Percentiles rank a stretch among this genome's conserved stretches.
phyloP scores from a whole-genome alignment of 345 rosid species.

The Erodium maritimum region DNA sequence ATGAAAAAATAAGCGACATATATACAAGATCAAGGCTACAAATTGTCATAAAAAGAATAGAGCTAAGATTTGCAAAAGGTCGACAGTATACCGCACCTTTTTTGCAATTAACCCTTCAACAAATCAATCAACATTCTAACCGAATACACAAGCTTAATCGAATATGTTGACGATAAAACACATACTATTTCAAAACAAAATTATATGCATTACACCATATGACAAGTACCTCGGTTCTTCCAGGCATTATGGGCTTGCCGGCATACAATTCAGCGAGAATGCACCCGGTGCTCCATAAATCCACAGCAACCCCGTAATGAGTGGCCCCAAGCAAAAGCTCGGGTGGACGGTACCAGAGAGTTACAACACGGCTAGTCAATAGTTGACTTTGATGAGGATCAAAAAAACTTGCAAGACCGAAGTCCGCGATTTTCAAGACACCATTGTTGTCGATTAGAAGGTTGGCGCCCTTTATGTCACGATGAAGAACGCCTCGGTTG shows the following conservation, averaged over 20 bases:
- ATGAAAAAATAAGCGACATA: no score
- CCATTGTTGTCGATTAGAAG: constrained; percentile 87
- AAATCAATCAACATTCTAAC: no score
- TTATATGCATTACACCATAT: no score
- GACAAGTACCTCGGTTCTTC: constrained; percentile 84
- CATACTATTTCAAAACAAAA: no score
- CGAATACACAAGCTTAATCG: no score
- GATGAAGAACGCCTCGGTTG: constrained; percentile 82
- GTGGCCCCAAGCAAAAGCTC: constrained; percentile 97
- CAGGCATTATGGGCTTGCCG: constrained; percentile 99
- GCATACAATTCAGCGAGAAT: constrained; percentile 91
- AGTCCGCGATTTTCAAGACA: constrained; percentile 85
- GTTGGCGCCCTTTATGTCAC: constrained; percentile 97
- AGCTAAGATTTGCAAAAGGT: no score
- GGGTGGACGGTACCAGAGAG: constrained; percentile 98
- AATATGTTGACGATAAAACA: no score
- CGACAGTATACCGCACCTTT: no score
- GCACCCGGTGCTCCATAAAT: constrained; percentile 96
- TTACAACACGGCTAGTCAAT: constrained; percentile 90
- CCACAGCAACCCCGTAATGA: constrained; percentile 75
- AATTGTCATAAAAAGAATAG: no score
- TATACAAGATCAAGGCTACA: no score
- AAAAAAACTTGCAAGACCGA: constrained; percentile 85
- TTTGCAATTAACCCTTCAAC: no score
- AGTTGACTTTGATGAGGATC: constrained; percentile 67